Conservation (phyloP, 257 asterid species). For the Petunia axillaris region DNA sequence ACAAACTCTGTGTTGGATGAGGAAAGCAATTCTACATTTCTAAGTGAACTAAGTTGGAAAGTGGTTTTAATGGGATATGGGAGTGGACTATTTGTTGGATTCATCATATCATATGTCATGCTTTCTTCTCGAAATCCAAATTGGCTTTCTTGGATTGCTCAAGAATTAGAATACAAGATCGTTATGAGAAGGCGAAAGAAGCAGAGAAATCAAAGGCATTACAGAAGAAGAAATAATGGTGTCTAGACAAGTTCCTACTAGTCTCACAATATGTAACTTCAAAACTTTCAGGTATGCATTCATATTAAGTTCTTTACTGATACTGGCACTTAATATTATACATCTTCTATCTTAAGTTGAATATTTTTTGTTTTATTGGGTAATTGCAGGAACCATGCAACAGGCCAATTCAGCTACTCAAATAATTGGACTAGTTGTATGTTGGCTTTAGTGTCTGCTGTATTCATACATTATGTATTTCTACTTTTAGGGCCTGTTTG, state of each 20-base stretch:
- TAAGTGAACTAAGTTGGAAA: conserved; percentile 16
- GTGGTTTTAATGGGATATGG: conserved; percentile 26
- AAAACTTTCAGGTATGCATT: background rate
- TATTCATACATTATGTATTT: too few relatives aligned
- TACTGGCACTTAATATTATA: too few relatives aligned
- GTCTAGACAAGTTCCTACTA: background rate
- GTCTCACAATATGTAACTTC: too few relatives aligned
- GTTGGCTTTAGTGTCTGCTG: too few relatives aligned
- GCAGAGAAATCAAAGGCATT: background rate
- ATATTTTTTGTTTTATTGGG: too few relatives aligned
- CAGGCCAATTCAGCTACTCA: too few relatives aligned
- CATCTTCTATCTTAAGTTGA: too few relatives aligned
- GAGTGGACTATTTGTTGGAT: conserved; percentile 6
- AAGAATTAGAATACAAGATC: background rate
- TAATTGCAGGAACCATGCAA: too few relatives aligned
- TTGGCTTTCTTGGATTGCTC: background rate
- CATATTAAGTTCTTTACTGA: conserved; percentile 13
- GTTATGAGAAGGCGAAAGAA: background rate
- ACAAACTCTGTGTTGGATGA: background rate
- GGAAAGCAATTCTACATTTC: background rate
- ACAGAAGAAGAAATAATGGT: background rate
- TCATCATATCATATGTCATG: background rate
- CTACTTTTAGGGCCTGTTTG: too few relatives aligned
- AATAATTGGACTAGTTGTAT: too few relatives aligned
- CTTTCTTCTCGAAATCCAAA: background rate